A percentile compares a stretch with the other conserved stretches of the same genome.
These are phyloP conservation scores for Nevesoporus exiguus DNA, from an alignment of 768 basidiomycete genomes.

Conservation along the genomic window DNA sequence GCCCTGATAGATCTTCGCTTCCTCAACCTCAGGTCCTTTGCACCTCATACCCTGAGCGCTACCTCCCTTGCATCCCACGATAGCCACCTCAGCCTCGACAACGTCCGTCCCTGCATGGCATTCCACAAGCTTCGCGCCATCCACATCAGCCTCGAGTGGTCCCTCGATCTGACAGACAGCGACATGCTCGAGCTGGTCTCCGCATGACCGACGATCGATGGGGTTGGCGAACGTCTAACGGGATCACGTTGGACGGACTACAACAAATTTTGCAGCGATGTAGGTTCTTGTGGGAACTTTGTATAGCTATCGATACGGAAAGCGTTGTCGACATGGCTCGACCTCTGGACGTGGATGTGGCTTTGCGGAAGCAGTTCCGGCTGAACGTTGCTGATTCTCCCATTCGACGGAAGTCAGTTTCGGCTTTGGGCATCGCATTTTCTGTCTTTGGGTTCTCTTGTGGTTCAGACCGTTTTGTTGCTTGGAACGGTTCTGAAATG, in stretches of 20 bases:
- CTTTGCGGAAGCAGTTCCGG: background rate
- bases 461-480: background rate
- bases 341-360: background rate
- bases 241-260: conserved; percentile 8
- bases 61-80: background rate
- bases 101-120: background rate
- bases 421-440: background rate
- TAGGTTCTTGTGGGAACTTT: background rate
- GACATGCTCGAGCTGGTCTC: conserved; percentile 7
- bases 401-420: background rate
- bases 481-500: background rate
- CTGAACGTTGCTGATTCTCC: background rate
- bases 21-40: background rate
- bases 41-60: background rate
- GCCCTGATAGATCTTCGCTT: background rate
- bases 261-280: background rate
- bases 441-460: background rate
- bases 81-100: background rate
- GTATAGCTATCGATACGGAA: conserved; percentile 4
- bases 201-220: conserved; percentile 13
- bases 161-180: background rate
- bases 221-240: conserved; percentile 2
- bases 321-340: background rate
- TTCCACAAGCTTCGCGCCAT: background rate
- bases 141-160: conserved; percentile 2